A percentile compares a stretch with the other conserved stretches of the same genome.
Conservation (phyloP, 176 grass and related monocot species). For the Oryza australiensis region DNA sequence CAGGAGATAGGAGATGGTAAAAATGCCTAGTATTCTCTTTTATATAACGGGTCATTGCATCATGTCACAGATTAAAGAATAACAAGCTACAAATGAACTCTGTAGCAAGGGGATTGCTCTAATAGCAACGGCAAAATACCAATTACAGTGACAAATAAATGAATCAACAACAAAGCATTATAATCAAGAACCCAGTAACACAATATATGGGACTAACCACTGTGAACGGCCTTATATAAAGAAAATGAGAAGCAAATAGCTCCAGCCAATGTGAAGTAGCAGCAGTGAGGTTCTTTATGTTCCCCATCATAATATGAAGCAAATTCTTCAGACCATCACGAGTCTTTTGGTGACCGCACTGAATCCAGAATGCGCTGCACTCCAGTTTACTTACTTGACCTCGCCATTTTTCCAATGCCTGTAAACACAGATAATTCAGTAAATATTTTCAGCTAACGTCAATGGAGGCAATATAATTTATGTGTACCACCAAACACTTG, state of each 20-base stretch:
- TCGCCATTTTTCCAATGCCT: conserved; percentile 97
- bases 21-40: neutral
- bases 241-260: conserved; percentile 87
- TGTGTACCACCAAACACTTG: neutral
- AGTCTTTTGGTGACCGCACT: conserved; percentile 81
- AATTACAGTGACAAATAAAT: neutral
- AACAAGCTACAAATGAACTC: conserved; percentile 16
- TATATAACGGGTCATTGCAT: neutral
- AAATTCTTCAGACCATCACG: conserved; percentile 87
- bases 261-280: conserved; percentile 92
- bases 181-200: conserved; percentile 6
- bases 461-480: conserved; percentile 12
- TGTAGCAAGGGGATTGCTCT: neutral
- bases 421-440: conserved; percentile 32
- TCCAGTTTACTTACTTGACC: conserved; percentile 82
- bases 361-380: conserved; percentile 90
- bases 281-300: conserved; percentile 63
- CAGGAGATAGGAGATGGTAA: conserved; percentile 9
- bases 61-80: conserved; percentile 18
- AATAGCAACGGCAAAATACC: conserved; percentile 18
- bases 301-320: conserved; percentile 96
- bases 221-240: conserved; percentile 87
- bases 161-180: conserved; percentile 27
- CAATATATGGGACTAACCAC: conserved; percentile 53
- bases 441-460: conserved; percentile 30